Evolutionary conservation across 2,329 filamentous ascomycete species (phyloP).

Genomic region (Leptosphaerulina australis): DNA sequence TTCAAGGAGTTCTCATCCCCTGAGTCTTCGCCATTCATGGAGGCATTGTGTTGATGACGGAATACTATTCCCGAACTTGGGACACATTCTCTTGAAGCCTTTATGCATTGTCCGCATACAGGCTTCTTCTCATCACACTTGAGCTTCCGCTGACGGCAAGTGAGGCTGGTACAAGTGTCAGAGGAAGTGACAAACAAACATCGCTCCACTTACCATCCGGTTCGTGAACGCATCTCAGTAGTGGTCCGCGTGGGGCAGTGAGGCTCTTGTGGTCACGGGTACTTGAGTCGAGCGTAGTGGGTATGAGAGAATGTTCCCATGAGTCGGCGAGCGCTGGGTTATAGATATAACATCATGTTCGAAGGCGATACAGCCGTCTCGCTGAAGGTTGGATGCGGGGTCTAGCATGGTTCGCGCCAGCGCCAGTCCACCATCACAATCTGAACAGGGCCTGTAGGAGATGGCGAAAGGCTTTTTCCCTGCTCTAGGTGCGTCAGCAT

Average conservation of each 20-base stretch:
- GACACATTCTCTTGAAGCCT: slow-evolving; percentile 65
- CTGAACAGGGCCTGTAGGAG: slow-evolving; percentile 30
- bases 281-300: slow-evolving; percentile 32
- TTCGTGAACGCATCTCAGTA: slow-evolving; percentile 48
- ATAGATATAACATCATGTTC: slow-evolving; percentile 42
- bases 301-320: slow-evolving; percentile 30
- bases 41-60: slow-evolving; percentile 72
- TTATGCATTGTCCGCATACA: slow-evolving; percentile 65
- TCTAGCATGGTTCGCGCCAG: slow-evolving; percentile 44
- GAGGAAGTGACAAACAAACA: not conserved
- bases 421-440: slow-evolving; percentile 38
- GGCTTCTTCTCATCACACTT: slow-evolving; percentile 70
- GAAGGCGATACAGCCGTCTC: slow-evolving; percentile 29
- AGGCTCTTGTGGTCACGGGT: slow-evolving; percentile 20
- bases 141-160: slow-evolving; percentile 66
- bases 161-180: slow-evolving; percentile 45
- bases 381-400: slow-evolving; percentile 42
- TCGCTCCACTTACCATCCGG: slow-evolving; percentile 44
- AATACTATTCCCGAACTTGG: slow-evolving; percentile 69
- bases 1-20: slow-evolving; percentile 57
- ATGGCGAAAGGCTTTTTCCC: slow-evolving; percentile 33
- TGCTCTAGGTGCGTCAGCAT: slow-evolving; percentile 36
- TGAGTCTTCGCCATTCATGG: slow-evolving; percentile 63
- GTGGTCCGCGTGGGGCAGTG: slow-evolving; percentile 23
- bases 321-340: slow-evolving; percentile 31